Evolutionary conservation across 306 rosid genomes (phyloP), one percentile per base, ranked within the genome.

Genomic region (Clitoria ternatea): DNA sequence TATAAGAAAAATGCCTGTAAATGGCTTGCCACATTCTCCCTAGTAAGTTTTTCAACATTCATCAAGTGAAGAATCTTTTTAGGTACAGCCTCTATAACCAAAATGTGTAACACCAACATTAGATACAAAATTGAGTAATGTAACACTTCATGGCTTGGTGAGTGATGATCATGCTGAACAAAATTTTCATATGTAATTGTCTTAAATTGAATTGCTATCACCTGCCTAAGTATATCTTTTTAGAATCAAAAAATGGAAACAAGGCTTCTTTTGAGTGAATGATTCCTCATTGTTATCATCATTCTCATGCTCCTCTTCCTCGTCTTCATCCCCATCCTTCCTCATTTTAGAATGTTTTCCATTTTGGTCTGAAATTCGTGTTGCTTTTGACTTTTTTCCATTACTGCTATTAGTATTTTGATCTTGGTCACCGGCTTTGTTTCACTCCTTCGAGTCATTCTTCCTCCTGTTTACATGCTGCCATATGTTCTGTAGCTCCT

Each of bases 1-100:
- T 61, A 42, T 43, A 17, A 15, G 74, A 73, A 76, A 43, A 32
- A 30, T 90, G 73, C 98, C 98, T 94, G 96, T 19, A 93, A 96
- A 82, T 93, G 98, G 81, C 98, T 93, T 17, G 97, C 98, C 59
- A 93, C 98, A 72, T 93, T 93, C 84, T 93, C 97, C 81, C 97
- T 87, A 1, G 98, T 90, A 63, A 93, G 98, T 76, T 90, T 88
- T 32, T 93, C 96, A 42, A 78, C 97, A 75, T 87, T 93, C 98
- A 93, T 94, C 84, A 88, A 62, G 61, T 94, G 97, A 59, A 94
- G 90, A 79, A 94, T 89, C 82, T 72, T 90, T 79, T 94, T 94
- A 1, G 97, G 98, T 30, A 90, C 96, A 69, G 97, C 98, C 61
- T 90, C 97, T 94, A 96, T 73, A 72, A 47, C 23, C 49, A 80